These are phyloP conservation scores for Pseudogymnoascus sp. DNA, from an alignment of 2,329 filamentous ascomycete genomes.

Conservation along the genomic window DNA sequence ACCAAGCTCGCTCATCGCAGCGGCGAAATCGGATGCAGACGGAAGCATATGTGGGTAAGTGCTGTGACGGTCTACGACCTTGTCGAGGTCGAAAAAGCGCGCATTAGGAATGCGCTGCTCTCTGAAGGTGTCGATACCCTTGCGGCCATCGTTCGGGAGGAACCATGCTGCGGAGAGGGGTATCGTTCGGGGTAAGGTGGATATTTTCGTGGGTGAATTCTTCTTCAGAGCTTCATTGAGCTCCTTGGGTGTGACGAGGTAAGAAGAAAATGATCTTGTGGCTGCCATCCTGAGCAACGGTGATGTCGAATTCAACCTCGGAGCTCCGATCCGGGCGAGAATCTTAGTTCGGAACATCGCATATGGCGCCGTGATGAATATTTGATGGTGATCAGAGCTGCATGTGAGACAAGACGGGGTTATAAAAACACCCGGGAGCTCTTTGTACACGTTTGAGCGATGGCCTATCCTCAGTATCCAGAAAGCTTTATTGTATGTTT, in stretches of 20 bases:
- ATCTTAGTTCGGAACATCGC: slow-evolving; percentile 2
- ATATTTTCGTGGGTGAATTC: slow-evolving; percentile 72
- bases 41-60: slow-evolving; percentile 97
- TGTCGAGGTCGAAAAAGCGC: slow-evolving; percentile 94
- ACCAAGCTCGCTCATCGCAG: slow-evolving; percentile 81
- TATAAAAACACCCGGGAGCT: slow-evolving; percentile 1
- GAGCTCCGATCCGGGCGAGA: slow-evolving; percentile 11
- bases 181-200: slow-evolving; percentile 74
- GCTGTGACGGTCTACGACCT: slow-evolving; percentile 76
- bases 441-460: neutral
- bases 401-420: slow-evolving; percentile 2
- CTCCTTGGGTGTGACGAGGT: slow-evolving; percentile 79
- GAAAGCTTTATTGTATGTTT: neutral
- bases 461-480: neutral
- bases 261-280: slow-evolving; percentile 61
- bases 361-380: neutral
- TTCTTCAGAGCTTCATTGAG: slow-evolving; percentile 74
- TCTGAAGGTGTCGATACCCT: slow-evolving; percentile 72
- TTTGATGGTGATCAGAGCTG: neutral
- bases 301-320: slow-evolving; percentile 10
- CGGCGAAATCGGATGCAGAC: slow-evolving; percentile 68
- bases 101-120: slow-evolving; percentile 79
- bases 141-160: slow-evolving; percentile 82
- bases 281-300: slow-evolving; percentile 30
- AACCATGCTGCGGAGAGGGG: slow-evolving; percentile 95